A percentile compares a stretch with the other conserved stretches of the same genome.
These are phyloP conservation scores for Suhomyces tanzawaensis DNA, from an alignment of 805 yeast genomes.

Conservation along the genomic window DNA sequence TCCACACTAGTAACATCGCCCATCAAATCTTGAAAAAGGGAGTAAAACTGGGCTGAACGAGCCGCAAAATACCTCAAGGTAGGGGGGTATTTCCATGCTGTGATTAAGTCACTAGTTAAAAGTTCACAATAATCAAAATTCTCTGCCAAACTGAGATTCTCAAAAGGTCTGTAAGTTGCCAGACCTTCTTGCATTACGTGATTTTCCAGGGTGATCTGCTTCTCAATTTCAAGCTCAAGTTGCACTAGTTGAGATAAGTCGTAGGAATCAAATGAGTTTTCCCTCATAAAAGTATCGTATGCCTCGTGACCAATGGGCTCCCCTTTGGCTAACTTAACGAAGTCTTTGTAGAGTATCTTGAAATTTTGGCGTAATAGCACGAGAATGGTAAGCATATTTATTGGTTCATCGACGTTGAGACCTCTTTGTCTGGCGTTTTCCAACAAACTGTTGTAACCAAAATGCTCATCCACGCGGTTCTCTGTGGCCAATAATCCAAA, in stretches of 20 bases:
- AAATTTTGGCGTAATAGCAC: slow-evolving; percentile 37
- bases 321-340: slow-evolving; percentile 46
- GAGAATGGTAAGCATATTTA: slow-evolving; percentile 41
- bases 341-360: slow-evolving; percentile 40
- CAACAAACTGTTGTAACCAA: slow-evolving; percentile 42
- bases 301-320: slow-evolving; percentile 37
- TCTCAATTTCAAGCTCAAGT: slow-evolving; percentile 3
- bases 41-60: slow-evolving; percentile 48
- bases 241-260: slow-evolving; percentile 6
- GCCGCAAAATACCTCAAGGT: slow-evolving; percentile 58
- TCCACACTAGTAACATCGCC: slow-evolving; percentile 50
- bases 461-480: slow-evolving; percentile 14
- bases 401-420: slow-evolving; percentile 47
- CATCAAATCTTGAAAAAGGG: slow-evolving; percentile 32
- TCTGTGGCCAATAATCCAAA: slow-evolving; percentile 34
- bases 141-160: slow-evolving; percentile 8
- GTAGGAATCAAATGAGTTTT: slow-evolving; percentile 9
- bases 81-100: slow-evolving; percentile 51
- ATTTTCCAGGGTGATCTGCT: background rate
- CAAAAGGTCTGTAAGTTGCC: background rate
- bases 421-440: slow-evolving; percentile 48
- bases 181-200: background rate
- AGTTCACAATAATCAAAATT: slow-evolving; percentile 19
- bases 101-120: slow-evolving; percentile 28
- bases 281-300: slow-evolving; percentile 31